Conservation (phyloP, 1,284 basidiomycete species). For the Grifola frondosa region DNA sequence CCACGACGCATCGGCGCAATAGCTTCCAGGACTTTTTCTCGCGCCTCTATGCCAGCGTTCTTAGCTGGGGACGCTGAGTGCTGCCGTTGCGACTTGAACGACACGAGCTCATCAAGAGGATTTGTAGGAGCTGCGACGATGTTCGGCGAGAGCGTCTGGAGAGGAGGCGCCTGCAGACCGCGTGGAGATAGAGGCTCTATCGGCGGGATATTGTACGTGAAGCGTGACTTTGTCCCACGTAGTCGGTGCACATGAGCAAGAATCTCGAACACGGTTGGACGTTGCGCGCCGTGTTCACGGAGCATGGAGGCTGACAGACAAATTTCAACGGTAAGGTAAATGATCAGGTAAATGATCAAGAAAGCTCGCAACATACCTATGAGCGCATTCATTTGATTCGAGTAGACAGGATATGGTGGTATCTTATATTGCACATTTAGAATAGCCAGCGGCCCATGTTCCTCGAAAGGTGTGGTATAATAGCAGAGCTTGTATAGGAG, state of each 20-base stretch:
- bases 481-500: conserved; percentile 88
- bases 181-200: conserved; percentile 42
- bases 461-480: conserved; percentile 98
- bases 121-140: conserved; percentile 31
- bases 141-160: conserved; percentile 31
- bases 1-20: conserved; percentile 78
- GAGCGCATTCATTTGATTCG: conserved; percentile 79
- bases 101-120: conserved; percentile 44
- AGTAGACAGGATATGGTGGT: conserved; percentile 92
- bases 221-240: conserved; percentile 80
- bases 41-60: conserved; percentile 60
- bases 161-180: conserved; percentile 19
- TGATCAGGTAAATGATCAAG: conserved; percentile 8
- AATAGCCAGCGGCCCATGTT: conserved; percentile 94
- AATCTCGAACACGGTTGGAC: conserved; percentile 82
- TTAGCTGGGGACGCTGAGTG: conserved; percentile 29
- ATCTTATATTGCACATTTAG: conserved; percentile 96
- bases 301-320: conserved; percentile 75
- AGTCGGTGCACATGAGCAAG: conserved; percentile 76
- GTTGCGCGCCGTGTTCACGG: conserved; percentile 79
- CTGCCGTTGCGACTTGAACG: conserved; percentile 33
- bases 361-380: conserved; percentile 74
- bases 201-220: conserved; percentile 60
- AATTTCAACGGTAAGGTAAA: conserved; percentile 1
- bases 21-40: conserved; percentile 72